Percentiles rank a stretch among this genome's conserved stretches.
phyloP scores from a whole-genome alignment of 371 early-diverging fungal species.

The Mucor piriformis region DNA sequence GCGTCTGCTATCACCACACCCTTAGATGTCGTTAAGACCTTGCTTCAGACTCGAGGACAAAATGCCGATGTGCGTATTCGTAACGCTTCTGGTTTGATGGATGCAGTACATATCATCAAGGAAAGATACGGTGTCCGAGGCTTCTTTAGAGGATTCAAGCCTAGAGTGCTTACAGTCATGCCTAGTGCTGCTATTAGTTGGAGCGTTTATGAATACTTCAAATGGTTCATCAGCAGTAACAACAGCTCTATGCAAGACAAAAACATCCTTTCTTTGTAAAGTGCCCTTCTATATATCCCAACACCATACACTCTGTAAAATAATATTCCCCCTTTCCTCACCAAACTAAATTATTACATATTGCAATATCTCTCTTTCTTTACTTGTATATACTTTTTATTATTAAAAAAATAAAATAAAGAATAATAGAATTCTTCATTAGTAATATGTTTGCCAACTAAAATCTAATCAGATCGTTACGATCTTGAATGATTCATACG shows the following conservation, averaged over 20 bases:
- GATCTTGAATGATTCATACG: not conserved
- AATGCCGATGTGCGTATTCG: constrained; percentile 67
- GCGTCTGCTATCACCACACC: constrained; percentile 89
- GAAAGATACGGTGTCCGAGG: constrained; percentile 71
- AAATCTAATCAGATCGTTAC: not conserved
- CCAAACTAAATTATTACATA: constrained; percentile 1
- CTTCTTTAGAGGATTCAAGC: constrained; percentile 76
- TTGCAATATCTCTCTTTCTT: not conserved
- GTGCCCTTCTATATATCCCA: not conserved
- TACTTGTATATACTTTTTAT: not conserved
- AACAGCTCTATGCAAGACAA: not conserved
- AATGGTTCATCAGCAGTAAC: constrained; percentile 59
- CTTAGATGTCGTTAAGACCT: constrained; percentile 89
- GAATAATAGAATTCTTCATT: too few relatives aligned
- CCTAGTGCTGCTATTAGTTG: constrained; percentile 93
- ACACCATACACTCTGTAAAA: not conserved
- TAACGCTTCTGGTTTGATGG: constrained; percentile 65
- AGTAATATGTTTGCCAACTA: not conserved
- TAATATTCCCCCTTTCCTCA: not conserved
- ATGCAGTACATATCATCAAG: constrained; percentile 75
- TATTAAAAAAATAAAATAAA: not conserved
- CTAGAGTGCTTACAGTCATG: constrained; percentile 83
- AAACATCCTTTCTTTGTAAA: constrained; percentile 10
- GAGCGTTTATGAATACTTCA: constrained; percentile 87
- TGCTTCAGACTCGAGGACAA: constrained; percentile 86